Base-by-base conservation (phyloP, 1,139 yeast genomes). In the Starmera stellimalicola region DNA sequence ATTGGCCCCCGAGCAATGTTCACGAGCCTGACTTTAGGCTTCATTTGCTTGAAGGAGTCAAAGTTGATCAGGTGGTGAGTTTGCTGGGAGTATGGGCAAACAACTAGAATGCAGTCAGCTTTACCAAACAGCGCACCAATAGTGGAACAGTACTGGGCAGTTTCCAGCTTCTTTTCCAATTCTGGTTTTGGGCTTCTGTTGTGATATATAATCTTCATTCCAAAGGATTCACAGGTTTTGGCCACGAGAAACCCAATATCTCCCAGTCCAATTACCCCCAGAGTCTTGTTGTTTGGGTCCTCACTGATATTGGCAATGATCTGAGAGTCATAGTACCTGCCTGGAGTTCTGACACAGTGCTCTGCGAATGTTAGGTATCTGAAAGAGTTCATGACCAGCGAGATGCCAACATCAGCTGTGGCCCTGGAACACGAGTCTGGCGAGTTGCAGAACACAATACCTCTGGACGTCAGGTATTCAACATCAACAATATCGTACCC, bases 1-100 rank as follows among this genome's bases (percentile, higher is more conserved):
- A 61, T 54, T 5, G 65, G 62, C 0, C 65, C 66, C 37, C 66
- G 48, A 3, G 64, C 65, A 35, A 61, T 54, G 37, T 61, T 61
- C 7, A 61, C 65, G 11, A 61, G 34, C 34, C 64, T 48, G 2
- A 60, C 62, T 22, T 40, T 48, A 6, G 47, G 23, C 36, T 60
- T 61, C 63, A 61, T 59, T 28, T 47, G 41, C 30, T 51, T 51
- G 40, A 59, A 59, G 5, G 57, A 34, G 3, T 57, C 57, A 17
- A 33, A 38, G 36, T 52, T 55, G 30, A 61, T 51, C 34, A 60
- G 38, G 36, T 60, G 50, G 14, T 29, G 39, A 3, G 50, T 61
- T 22, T 50, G 48, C 10, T 48, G 38, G 2, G 61, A 56, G 31
- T 54, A 53, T 3, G 65, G 66, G 35, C 65, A 61, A 3, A 55